Evolutionary conservation across 768 basidiomycete species (phyloP).

Genomic region (Lactarius sanguifluus): DNA sequence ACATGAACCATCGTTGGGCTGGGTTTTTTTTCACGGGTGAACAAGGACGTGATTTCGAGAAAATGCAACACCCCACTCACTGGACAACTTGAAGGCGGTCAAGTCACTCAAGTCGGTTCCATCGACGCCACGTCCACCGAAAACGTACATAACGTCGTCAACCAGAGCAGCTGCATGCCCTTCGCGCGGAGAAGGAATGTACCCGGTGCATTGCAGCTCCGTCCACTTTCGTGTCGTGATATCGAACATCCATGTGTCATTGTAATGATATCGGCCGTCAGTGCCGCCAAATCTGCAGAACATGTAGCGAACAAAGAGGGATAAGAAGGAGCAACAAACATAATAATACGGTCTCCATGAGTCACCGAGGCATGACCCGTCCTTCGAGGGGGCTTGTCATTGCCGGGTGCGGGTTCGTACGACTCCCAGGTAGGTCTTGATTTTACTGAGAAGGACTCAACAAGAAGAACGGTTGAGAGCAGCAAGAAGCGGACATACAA

Average conservation of each 20-base stretch:
- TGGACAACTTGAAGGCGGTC: slow-evolving; percentile 95
- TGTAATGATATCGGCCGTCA: slow-evolving; percentile 98
- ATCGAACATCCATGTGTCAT: slow-evolving; percentile 97
- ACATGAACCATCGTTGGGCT: slow-evolving; percentile 99
- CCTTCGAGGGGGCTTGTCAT: slow-evolving; percentile 71
- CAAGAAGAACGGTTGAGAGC: slow-evolving; percentile 14
- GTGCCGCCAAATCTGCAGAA: slow-evolving; percentile 89
- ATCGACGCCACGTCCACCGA: slow-evolving; percentile 95
- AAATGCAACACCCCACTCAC: slow-evolving; percentile 50
- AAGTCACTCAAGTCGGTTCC: slow-evolving; percentile 94
- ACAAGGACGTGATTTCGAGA: not conserved
- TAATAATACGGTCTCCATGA: slow-evolving; percentile 52
- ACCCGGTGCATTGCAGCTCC: slow-evolving; percentile 94
- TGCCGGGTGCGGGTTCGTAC: slow-evolving; percentile 55
- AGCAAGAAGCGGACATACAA: slow-evolving; percentile 49
- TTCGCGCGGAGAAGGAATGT: slow-evolving; percentile 92
- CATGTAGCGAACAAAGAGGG: slow-evolving; percentile 7
- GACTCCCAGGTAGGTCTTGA: slow-evolving; percentile 83
- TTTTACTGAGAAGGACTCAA: slow-evolving; percentile 55
- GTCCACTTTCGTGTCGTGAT: slow-evolving; percentile 78
- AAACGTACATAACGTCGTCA: slow-evolving; percentile 96
- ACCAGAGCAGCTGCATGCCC: slow-evolving; percentile 96
- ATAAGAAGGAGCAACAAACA: slow-evolving; percentile 28
- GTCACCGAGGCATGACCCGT: slow-evolving; percentile 93
- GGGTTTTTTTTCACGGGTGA: slow-evolving; percentile 14